Base-by-base conservation (phyloP, 1,284 basidiomycete genomes). In the Moesziomyces sp. region DNA sequence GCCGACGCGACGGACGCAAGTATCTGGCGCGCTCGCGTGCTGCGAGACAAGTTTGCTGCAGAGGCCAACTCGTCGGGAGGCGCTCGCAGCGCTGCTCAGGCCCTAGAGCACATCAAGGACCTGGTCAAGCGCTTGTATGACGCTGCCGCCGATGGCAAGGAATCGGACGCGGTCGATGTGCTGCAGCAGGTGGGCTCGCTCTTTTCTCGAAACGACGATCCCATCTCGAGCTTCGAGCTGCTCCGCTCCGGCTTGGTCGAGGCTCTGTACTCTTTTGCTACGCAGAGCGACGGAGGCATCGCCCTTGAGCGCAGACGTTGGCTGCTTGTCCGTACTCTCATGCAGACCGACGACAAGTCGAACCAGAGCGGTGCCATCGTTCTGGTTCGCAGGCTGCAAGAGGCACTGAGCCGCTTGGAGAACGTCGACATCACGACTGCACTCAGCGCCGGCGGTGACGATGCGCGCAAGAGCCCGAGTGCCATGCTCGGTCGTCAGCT, bases 181-280 rank as follows among this genome's bases (percentile, higher is more conserved):
- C 85, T 97, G 24, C 86, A 87, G 58, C 89, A 91, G 68, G 87
- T 98, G 21, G 92, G 92, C 0, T 87, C 88, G 16, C 87, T 94
- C 46, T 96, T 99, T 83, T 87, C 90, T 1, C 90, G 90, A n/a
- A 87, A 80, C 47, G 85, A 85, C 21, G 84, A 86, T 42, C 91
- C 93, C 11, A 89, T 98, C 13, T 97, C 95, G 0, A 97, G 94
- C 85, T 99, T 98, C 76, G 97, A 99, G 86, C 86, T 99, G 44
- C 86, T 97, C 57, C 92, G 97, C 80, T 96, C 93, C 79, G 96
- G 95, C 3, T 88, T 97, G 1, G 91, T 98, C 1, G 94, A 97
- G 74, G 91, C 90, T 3, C 84, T 99, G 45, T 88, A 98, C 56
- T 88, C 89, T 48, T 94, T 94, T 85, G 89, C 93, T 5, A 92